Evolutionary conservation across 2,329 filamentous ascomycete genomes (phyloP).

Genomic region (Chaetomiaceae sp.): DNA sequence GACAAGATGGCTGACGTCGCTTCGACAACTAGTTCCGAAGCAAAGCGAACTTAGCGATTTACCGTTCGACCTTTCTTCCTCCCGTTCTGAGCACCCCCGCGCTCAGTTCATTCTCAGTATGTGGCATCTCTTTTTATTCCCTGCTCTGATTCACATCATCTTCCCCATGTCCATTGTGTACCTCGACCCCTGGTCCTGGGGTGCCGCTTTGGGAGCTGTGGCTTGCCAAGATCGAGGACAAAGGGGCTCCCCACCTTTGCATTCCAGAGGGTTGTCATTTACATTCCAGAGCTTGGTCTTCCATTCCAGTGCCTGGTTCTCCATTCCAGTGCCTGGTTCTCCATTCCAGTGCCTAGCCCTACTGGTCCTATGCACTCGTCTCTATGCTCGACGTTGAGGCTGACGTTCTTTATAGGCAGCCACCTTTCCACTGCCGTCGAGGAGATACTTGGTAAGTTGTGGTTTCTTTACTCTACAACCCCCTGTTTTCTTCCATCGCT

Average conservation of each 20-base stretch:
- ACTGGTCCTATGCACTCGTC: not conserved
- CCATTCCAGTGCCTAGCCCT: no score
- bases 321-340: not conserved
- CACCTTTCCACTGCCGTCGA: no score
- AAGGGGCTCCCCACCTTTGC: not conserved
- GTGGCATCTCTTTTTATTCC: not conserved
- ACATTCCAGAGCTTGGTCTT: constrained; percentile 1
- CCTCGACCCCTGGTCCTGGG: no score
- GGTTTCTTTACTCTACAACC: no score
- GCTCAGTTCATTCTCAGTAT: not conserved
- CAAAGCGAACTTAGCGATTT: not conserved
- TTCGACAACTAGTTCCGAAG: not conserved
- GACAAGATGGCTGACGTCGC: not conserved
- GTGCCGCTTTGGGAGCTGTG: not conserved
- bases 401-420: no score
- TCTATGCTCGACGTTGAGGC: no score
- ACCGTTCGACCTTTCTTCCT: not conserved
- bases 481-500: no score
- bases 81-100: not conserved
- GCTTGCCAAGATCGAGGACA: not conserved
- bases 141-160: no score
- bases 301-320: not conserved
- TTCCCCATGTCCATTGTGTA: no score
- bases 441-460: no score
- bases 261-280: not conserved